Evolutionary conservation across 139 green algal genomes (phyloP).

Genomic region (Chlorella vulgaris): DNA sequence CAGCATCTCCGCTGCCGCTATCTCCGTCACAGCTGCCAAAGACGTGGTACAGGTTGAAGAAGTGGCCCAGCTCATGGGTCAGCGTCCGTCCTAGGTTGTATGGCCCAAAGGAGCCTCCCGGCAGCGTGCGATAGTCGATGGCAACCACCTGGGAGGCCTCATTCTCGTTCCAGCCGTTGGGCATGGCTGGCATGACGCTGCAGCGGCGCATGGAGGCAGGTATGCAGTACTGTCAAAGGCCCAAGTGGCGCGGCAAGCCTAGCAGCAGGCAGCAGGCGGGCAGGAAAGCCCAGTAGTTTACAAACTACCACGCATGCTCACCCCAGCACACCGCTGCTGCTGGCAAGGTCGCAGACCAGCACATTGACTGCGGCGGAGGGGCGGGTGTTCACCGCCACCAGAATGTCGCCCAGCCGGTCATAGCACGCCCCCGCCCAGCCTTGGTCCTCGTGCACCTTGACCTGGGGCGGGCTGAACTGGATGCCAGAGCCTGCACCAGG

Average conservation of each 20-base stretch:
- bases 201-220: not conserved
- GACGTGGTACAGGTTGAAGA: not conserved
- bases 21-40: constrained; percentile 7
- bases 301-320: not conserved
- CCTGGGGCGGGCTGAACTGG: not conserved
- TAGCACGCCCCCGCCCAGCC: not conserved
- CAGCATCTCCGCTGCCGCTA: not conserved
- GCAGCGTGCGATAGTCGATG: constrained; percentile 18
- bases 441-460: not conserved
- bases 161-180: constrained; percentile 1
- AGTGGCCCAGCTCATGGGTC: constrained; percentile 22
- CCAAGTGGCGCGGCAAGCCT: not conserved
- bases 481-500: not conserved
- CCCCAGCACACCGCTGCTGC: not conserved
- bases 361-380: not conserved
- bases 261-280: not conserved
- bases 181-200: constrained; percentile 18
- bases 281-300: not conserved
- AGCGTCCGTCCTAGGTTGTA: constrained; percentile 3
- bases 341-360: constrained; percentile 5
- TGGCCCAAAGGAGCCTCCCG: not conserved
- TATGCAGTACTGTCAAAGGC: not conserved
- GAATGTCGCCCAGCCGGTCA: not conserved
- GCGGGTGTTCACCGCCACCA: not conserved
- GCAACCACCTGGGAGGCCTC: not conserved